These are phyloP conservation scores for Aspergillus aculeatus DNA, from an alignment of 2,329 filamentous ascomycete genomes.

Conservation along the genomic window DNA sequence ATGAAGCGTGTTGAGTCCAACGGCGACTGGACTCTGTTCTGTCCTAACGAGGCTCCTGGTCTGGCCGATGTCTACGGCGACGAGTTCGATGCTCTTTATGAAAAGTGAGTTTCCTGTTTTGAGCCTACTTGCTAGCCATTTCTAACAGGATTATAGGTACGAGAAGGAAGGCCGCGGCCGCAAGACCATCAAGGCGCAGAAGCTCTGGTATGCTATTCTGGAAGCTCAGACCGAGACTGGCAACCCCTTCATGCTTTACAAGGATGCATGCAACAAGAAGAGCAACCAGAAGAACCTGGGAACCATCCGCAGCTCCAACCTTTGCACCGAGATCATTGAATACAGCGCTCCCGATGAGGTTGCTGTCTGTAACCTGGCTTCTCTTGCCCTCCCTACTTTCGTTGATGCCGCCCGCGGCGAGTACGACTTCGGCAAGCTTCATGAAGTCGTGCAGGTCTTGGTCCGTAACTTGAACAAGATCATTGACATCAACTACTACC, in stretches of 20 bases:
- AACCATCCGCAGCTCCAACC: constrained; percentile 96
- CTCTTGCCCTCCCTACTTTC: constrained; percentile 84
- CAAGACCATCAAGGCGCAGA: constrained; percentile 92
- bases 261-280: constrained; percentile 97
- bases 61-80: constrained; percentile 96
- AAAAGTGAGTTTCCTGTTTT: constrained; percentile 46
- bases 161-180: constrained; percentile 85
- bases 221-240: constrained; percentile 98
- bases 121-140: not conserved
- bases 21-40: constrained; percentile 95
- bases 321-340: constrained; percentile 98
- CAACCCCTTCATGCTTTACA: constrained; percentile 99
- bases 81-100: constrained; percentile 92
- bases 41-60: constrained; percentile 92
- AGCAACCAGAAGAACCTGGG: constrained; percentile 99
- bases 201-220: constrained; percentile 98
- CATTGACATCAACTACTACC: constrained; percentile 98
- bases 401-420: constrained; percentile 80
- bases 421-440: constrained; percentile 96
- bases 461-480: constrained; percentile 97
- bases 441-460: constrained; percentile 89
- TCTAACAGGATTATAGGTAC: constrained; percentile 56
- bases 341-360: constrained; percentile 98
- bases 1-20: constrained; percentile 99
- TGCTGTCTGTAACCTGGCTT: constrained; percentile 96